Evolutionary conservation across 371 early-diverging fungal species (phyloP), one percentile per base, ranked within the genome.

Genomic region (Apophysomyces ossiformis): DNA sequence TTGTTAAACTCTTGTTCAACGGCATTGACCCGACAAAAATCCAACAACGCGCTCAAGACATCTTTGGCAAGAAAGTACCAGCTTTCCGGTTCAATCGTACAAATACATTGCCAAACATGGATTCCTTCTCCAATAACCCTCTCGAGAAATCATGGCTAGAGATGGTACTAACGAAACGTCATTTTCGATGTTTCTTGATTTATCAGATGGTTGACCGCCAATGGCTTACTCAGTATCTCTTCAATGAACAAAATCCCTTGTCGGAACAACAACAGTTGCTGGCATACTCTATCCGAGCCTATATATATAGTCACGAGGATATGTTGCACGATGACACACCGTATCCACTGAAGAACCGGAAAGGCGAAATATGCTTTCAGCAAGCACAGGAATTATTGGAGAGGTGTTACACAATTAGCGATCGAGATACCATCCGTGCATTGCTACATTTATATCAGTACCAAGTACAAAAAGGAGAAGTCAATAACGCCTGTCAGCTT

Each of bases 341-440:
- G 5, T 64, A 44, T 39, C 64, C 43, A 15, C 54, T 67, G 32
- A 56, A 39, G 37, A 63, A 18, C 13, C 26, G 38, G n/a, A 56
- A 18, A 18, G 70, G 63, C 6, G 47, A 63, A 11, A n/a, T 50
- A n/a, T 71, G 64, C 46, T 57, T 71, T 21, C 61, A 67, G 46
- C 67, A 67, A 16, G 71, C 71, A 5, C 39, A 66, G 18, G 61
- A 57, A 9, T 32, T 71, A 12, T 37, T 71, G 7, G 71, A 71
- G 21, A 37, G n/a, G 7, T 71, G 71, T 43, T 67, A 63, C 46
- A 63, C 58, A 1, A 61, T 32, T 16, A 71, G 71, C 41, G 38
- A 57, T 50, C 59, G 71, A 15, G 67, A 64, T 9, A 71, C 67
- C 1, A 67, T 71, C 13, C 71, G 71, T 47, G 71, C 71, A 11